Percentiles rank a stretch among this genome's conserved stretches.
These are phyloP conservation scores for Ophiostoma piceae DNA, from an alignment of 2,329 filamentous ascomycete species.

Conservation along the genomic window DNA sequence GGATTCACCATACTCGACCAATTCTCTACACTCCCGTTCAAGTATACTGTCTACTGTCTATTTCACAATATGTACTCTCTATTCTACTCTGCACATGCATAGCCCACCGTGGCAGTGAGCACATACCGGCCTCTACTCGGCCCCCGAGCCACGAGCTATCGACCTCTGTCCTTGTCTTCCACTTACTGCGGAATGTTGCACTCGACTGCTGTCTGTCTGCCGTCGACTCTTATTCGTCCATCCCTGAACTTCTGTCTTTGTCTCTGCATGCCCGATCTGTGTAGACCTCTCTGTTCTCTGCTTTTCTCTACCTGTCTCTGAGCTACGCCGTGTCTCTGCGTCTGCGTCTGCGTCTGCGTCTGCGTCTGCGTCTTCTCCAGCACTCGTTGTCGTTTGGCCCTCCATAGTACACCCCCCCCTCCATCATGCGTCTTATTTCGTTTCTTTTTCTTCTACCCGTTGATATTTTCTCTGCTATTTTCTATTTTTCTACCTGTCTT, in stretches of 20 bases:
- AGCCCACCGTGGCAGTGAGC: neutral
- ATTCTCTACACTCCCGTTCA: neutral
- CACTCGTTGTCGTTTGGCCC: neutral
- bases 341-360: too few relatives aligned
- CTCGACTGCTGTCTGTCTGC: neutral
- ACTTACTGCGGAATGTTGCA: neutral
- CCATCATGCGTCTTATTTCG: neutral
- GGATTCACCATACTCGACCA: too few relatives aligned
- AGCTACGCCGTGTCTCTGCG: neutral
- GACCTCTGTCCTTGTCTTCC: neutral
- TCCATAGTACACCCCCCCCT: neutral
- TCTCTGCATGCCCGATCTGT: neutral
- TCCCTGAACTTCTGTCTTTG: neutral
- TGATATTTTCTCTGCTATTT: neutral
- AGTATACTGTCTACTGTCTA: neutral
- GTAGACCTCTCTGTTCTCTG: neutral
- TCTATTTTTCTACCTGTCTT: constrained; percentile 12
- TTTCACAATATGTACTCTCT: too few relatives aligned
- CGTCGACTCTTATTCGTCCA: neutral
- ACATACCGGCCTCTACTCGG: neutral
- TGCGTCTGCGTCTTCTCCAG: neutral
- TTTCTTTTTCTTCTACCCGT: neutral
- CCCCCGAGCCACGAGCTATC: neutral
- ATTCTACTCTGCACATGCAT: neutral
- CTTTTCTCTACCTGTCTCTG: neutral